Evolutionary conservation across 805 yeast genomes (phyloP), one percentile per base, ranked within the genome.

Genomic region (Saccharomycopsis fibuligera): DNA sequence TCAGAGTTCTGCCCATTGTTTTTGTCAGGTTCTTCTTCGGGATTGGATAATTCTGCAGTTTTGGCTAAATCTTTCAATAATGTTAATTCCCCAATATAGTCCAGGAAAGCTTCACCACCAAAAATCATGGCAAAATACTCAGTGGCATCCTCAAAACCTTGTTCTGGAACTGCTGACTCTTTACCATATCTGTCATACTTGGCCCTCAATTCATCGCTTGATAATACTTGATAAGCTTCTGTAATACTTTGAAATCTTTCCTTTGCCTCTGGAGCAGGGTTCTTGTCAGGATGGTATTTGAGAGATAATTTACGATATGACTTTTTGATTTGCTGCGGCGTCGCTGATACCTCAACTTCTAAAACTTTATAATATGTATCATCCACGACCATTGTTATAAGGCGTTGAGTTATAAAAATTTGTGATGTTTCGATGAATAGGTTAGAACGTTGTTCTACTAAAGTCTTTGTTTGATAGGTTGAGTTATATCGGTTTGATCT

Each of bases 61-160:
- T 83, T 81, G 36, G 83, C 75, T 61, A 93, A 67, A 57, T 89
- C 95, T 58, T 78, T 79, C 60, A 93, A 65, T 62, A 90, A 71
- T 25, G 89, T 77, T 53, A 89, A 68, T 62, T 93, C 96, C 4
- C 99, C 99, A 58, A 91, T 86, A 74, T 89, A 83, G 43, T 83
- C 81, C 30, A 72, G 75, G 65, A 90, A 89, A 1, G 93, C 95
- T 49, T 85, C 95, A 43, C 96, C 96, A 40, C 96, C 96, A 65
- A 89, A 82, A 51, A 83, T 81, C 68, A 74, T 74, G 3, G 82
- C 72, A 61, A 82, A 83, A 57, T 81, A 79, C 59, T 82, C 88
- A 37, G 77, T 70, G 2, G 91, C 86, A 62, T 84, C 91, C 56
- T 80, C 87, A 58, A 82, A 82, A 3, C 87, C 88, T 54, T 81